Conservation (phyloP, 1,284 basidiomycete species). For the Pulveroboletus sp. region DNA sequence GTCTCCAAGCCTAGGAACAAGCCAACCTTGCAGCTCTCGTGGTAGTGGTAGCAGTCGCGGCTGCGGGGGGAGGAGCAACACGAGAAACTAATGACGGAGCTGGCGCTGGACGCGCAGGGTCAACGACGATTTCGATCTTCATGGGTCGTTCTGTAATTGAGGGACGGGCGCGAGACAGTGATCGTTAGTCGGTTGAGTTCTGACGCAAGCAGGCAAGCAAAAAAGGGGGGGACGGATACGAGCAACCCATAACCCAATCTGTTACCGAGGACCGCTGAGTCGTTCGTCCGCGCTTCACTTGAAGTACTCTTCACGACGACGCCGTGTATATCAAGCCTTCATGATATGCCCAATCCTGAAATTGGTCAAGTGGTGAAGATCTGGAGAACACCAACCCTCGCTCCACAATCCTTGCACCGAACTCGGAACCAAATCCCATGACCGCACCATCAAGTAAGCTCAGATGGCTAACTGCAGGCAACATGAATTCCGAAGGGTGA, state of each 20-base stretch:
- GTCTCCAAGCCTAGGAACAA: neutral
- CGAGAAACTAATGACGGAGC: conserved; percentile 63
- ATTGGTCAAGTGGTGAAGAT: conserved; percentile 38
- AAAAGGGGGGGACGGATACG: conserved; percentile 39
- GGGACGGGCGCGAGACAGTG: conserved; percentile 42
- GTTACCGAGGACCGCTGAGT: conserved; percentile 43
- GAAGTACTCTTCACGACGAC: conserved; percentile 26
- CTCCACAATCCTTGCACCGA: conserved; percentile 39
- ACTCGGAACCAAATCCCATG: conserved; percentile 38
- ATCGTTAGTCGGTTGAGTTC: conserved; percentile 64
- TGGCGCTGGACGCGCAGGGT: conserved; percentile 76
- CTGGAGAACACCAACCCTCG: conserved; percentile 29
- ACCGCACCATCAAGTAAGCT: conserved; percentile 33
- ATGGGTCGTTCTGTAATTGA: conserved; percentile 84
- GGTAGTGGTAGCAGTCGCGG: conserved; percentile 26
- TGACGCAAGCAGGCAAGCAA: conserved; percentile 49
- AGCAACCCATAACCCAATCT: conserved; percentile 37
- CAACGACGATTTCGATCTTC: conserved; percentile 97
- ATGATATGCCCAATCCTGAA: conserved; percentile 36
- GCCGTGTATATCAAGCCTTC: conserved; percentile 27
- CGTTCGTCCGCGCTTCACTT: conserved; percentile 47
- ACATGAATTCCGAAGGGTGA: conserved; percentile 31
- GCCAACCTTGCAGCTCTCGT: conserved; percentile 48
- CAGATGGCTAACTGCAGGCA: conserved; percentile 29
- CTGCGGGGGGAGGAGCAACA: conserved; percentile 59